Evolutionary conservation across 805 yeast genomes (phyloP), one percentile per base, ranked within the genome.

Genomic region (Wickerhamiella musiphila): DNA sequence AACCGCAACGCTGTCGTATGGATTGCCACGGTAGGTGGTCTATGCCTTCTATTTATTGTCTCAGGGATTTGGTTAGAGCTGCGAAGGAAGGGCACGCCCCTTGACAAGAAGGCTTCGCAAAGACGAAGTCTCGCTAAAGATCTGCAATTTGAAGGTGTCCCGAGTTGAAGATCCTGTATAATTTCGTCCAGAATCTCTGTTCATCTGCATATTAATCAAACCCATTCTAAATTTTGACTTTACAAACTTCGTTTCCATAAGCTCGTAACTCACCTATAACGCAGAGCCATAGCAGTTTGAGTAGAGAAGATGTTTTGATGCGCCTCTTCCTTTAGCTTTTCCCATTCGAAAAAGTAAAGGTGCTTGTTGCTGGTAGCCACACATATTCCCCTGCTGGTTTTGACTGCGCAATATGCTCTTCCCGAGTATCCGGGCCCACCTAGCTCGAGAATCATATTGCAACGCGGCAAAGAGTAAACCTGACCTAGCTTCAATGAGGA

Each of bases 141-240:
- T 71, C 37, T 73, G 30, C 90, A 78, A 36, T 72, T 68, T 42
- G 94, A 84, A 51, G 94, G 94, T 4, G 86, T 81, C 6, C 94
- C 95, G 9, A 69, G 82, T 2, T 82, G 48, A 47, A 19, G 62
- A 7, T 62, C 48, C 19, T 11, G 11, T 20, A 18, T 6, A 13
- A 21, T 26, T 20, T 25, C 18, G 33, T 26, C n/a, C n/a, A n/a
- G n/a, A n/a, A n/a, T 32, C 26, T 26, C 20, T 10, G 9, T 8
- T 23, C 10, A 25, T 32, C 21, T 15, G 6, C 13, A 7, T 22
- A 18, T 29, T 23, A 18, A 19, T 32, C 11, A n/a, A n/a, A n/a
- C n/a, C n/a, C n/a, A n/a, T n/a, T n/a, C n/a, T n/a, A n/a, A n/a
- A n/a, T n/a, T n/a, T n/a, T n/a, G n/a, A n/a, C n/a, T n/a, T n/a